Conservation (phyloP, 2,329 filamentous ascomycete genomes). For the Leptographium flavum region DNA sequence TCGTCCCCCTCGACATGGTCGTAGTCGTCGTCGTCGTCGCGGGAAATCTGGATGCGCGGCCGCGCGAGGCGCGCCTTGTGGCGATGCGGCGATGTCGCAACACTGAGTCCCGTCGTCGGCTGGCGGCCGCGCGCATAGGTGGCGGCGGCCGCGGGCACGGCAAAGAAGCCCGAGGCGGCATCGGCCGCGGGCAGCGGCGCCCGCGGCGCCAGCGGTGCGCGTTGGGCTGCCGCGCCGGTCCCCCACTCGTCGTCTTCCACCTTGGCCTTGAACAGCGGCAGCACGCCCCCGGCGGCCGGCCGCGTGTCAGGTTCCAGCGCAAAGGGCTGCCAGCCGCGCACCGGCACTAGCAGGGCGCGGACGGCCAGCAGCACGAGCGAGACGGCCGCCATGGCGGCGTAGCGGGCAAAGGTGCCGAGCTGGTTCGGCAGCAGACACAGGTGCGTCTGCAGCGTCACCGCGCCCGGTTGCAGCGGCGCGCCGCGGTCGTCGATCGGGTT, state of each 20-base stretch:
- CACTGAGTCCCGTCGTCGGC: slow-evolving; percentile 7
- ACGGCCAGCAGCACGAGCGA: slow-evolving; percentile 34
- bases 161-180: slow-evolving; percentile 17
- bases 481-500: slow-evolving; percentile 64
- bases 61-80: background rate
- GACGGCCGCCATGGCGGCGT: slow-evolving; percentile 48
- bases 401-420: slow-evolving; percentile 68
- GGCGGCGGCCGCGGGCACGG: slow-evolving; percentile 13
- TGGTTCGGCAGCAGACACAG: slow-evolving; percentile 86
- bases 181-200: slow-evolving; percentile 17
- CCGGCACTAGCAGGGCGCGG: slow-evolving; percentile 42
- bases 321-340: slow-evolving; percentile 38
- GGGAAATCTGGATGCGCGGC: slow-evolving; percentile 8
- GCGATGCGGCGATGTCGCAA: background rate
- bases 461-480: slow-evolving; percentile 27
- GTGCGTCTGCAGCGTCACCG: slow-evolving; percentile 60
- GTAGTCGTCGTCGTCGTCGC: slow-evolving; percentile 6
- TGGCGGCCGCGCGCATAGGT: slow-evolving; percentile 15
- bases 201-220: slow-evolving; percentile 30
- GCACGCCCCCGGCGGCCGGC: slow-evolving; percentile 6
- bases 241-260: slow-evolving; percentile 29
- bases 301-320: slow-evolving; percentile 28
- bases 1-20: background rate
- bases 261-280: slow-evolving; percentile 39
- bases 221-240: no score